Percentiles rank a stretch among this genome's conserved stretches.
Conservation (phyloP, 73 alveolate genomes). For the Durusdinium trenchii region DNA sequence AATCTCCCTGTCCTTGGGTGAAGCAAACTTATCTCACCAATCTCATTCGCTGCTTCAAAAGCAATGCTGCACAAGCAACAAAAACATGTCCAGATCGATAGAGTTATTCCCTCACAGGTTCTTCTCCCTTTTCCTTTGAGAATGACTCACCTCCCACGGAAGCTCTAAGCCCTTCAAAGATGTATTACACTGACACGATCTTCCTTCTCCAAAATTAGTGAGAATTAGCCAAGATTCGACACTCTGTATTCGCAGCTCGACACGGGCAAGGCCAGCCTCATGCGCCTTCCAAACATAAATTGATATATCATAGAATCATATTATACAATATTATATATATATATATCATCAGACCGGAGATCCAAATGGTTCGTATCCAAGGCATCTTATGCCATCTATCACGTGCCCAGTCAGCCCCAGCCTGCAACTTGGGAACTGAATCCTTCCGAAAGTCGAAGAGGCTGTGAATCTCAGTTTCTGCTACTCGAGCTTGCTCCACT, state of each 20-base stretch:
- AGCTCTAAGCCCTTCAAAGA: too few relatives aligned
- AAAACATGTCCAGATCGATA: too few relatives aligned
- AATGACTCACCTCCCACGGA: too few relatives aligned
- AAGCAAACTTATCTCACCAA: too few relatives aligned
- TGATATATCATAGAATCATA: not conserved
- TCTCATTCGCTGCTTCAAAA: too few relatives aligned
- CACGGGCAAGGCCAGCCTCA: slow-evolving; percentile 74
- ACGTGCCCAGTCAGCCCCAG: not conserved
- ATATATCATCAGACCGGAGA: not conserved
- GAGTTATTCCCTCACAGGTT: too few relatives aligned
- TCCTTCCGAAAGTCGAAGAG: slow-evolving; percentile 84
- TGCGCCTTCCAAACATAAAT: slow-evolving; percentile 27
- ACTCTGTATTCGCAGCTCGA: slow-evolving; percentile 79
- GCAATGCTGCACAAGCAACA: too few relatives aligned
- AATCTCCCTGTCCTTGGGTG: slow-evolving; percentile 56
- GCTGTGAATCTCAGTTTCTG: slow-evolving; percentile 89
- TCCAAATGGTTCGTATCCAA: not conserved
- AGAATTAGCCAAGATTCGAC: slow-evolving; percentile 4
- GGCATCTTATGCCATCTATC: not conserved
- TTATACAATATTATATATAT: not conserved
- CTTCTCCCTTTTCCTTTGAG: too few relatives aligned
- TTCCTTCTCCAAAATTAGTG: not conserved
- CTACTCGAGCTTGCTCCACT: slow-evolving; percentile 84
- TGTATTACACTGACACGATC: not conserved
- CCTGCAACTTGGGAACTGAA: slow-evolving; percentile 75